These are phyloP conservation scores for Suillus lakei DNA, from an alignment of 768 basidiomycete genomes.

Conservation along the genomic window DNA sequence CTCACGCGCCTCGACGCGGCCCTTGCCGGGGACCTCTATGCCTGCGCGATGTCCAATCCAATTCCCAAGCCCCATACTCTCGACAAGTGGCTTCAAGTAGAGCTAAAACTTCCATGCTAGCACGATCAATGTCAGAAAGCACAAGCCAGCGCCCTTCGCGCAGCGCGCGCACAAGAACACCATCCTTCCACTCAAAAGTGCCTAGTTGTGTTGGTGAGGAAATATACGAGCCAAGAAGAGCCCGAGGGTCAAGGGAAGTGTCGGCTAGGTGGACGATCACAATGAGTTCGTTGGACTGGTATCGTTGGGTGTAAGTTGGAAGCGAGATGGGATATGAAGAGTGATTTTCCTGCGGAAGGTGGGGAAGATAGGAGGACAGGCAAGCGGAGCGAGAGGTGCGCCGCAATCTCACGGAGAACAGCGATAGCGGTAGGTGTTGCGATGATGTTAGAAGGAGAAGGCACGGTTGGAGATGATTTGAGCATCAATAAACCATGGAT, in stretches of 20 bases:
- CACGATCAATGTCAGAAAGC: slow-evolving; percentile 90
- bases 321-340: slow-evolving; percentile 80
- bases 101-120: slow-evolving; percentile 87
- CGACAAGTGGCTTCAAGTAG: slow-evolving; percentile 83
- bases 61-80: slow-evolving; percentile 70
- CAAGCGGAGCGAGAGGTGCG: slow-evolving; percentile 66
- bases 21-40: slow-evolving; percentile 76
- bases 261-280: slow-evolving; percentile 92
- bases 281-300: slow-evolving; percentile 59
- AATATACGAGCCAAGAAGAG: slow-evolving; percentile 90
- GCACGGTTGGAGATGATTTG: slow-evolving; percentile 42
- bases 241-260: slow-evolving; percentile 92
- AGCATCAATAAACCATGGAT: slow-evolving; percentile 72
- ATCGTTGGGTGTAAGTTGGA: slow-evolving; percentile 58
- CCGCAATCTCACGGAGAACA: slow-evolving; percentile 65
- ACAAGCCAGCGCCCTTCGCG: slow-evolving; percentile 91
- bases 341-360: slow-evolving; percentile 87
- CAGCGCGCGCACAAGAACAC: slow-evolving; percentile 88
- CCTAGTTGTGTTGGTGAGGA: slow-evolving; percentile 86
- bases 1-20: slow-evolving; percentile 74
- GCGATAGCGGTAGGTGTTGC: slow-evolving; percentile 62
- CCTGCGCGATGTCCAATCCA: slow-evolving; percentile 75
- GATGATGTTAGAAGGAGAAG: slow-evolving; percentile 50
- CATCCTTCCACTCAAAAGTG: slow-evolving; percentile 96
- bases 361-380: slow-evolving; percentile 86